phyloP scores from a whole-genome alignment of 768 basidiomycete genomes.

The Termitomyces sp. region DNA sequence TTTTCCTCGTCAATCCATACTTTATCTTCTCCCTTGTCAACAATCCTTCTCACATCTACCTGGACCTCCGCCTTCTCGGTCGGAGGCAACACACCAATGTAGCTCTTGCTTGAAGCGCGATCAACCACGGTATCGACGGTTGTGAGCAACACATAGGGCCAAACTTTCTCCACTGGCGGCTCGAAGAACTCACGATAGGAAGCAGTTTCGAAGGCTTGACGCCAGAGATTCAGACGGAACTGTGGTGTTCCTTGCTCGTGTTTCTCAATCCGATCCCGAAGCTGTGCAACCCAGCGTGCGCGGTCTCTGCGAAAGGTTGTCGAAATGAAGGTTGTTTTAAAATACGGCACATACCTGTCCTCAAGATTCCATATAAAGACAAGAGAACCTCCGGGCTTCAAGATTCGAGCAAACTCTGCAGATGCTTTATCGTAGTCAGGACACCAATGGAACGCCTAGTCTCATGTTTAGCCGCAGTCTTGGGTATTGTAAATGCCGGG shows the following conservation, averaged over 20 bases:
- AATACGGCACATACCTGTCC: slow-evolving; percentile 48
- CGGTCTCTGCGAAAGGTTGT: slow-evolving; percentile 35
- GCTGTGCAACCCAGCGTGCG: slow-evolving; percentile 69
- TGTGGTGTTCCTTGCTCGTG: slow-evolving; percentile 79
- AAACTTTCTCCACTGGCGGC: slow-evolving; percentile 51
- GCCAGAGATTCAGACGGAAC: slow-evolving; percentile 76
- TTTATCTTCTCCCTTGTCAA: slow-evolving; percentile 56
- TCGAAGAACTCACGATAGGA: slow-evolving; percentile 61
- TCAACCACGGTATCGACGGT: slow-evolving; percentile 57
- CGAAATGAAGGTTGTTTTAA: neutral
- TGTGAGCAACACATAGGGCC: slow-evolving; percentile 47
- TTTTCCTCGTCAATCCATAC: slow-evolving; percentile 72
- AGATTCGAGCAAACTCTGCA: slow-evolving; percentile 73
- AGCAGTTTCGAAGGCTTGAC: slow-evolving; percentile 57
- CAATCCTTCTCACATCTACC: slow-evolving; percentile 47
- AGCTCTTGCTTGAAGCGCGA: slow-evolving; percentile 81
- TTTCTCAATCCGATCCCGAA: slow-evolving; percentile 66
- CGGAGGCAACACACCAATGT: slow-evolving; percentile 61
- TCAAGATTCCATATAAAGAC: slow-evolving; percentile 92
- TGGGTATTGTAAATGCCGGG: neutral
- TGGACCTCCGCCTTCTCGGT: slow-evolving; percentile 54
- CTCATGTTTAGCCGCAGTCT: neutral
- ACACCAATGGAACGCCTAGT: slow-evolving; percentile 88
- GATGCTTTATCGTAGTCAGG: slow-evolving; percentile 72
- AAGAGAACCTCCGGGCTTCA: slow-evolving; percentile 70